A percentile compares a stretch with the other conserved stretches of the same genome.
Conservation (phyloP, 2,329 filamentous ascomycete genomes). For the Acrodontium crateriforme region DNA sequence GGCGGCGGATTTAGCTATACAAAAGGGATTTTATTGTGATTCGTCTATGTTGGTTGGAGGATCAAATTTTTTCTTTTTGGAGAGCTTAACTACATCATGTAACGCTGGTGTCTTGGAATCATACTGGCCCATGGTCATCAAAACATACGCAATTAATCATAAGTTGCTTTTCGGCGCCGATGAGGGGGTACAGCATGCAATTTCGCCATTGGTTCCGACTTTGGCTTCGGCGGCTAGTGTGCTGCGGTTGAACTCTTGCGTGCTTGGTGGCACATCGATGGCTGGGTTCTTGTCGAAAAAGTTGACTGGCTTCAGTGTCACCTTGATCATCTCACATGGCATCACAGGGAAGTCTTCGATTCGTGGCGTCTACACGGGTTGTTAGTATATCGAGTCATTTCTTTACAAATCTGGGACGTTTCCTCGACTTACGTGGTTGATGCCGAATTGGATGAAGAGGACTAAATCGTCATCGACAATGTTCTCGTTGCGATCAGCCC, state of each 20-base stretch:
- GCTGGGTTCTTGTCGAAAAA: conserved; percentile 47
- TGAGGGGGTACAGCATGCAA: too few relatives aligned
- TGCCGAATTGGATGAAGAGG: conserved; percentile 43
- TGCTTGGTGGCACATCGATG: conserved; percentile 40
- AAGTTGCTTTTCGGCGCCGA: too few relatives aligned
- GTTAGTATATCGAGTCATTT: conserved; percentile 1
- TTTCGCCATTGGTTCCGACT: too few relatives aligned
- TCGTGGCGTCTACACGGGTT: conserved; percentile 26
- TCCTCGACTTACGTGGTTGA: conserved; percentile 33
- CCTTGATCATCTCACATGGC: conserved; percentile 43
- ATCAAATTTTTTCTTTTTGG: too few relatives aligned
- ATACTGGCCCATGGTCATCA: too few relatives aligned
- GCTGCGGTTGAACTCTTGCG: conserved; percentile 34
- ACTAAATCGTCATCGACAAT: conserved; percentile 44
- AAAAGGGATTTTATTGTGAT: too few relatives aligned
- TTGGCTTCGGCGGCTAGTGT: conserved; percentile 19
- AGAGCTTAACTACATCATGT: too few relatives aligned
- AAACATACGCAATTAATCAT: too few relatives aligned
- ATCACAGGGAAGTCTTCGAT: conserved; percentile 47
- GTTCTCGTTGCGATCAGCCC: conserved; percentile 38
- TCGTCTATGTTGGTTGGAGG: too few relatives aligned
- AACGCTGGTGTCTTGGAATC: too few relatives aligned
- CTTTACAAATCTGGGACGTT: conserved; percentile 1
- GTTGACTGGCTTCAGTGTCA: conserved; percentile 44
- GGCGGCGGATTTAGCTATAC: too few relatives aligned